Evolutionary conservation across 345 rosid genomes (phyloP), one percentile per base, ranked within the genome.

Genomic region (Balakata baccata): DNA sequence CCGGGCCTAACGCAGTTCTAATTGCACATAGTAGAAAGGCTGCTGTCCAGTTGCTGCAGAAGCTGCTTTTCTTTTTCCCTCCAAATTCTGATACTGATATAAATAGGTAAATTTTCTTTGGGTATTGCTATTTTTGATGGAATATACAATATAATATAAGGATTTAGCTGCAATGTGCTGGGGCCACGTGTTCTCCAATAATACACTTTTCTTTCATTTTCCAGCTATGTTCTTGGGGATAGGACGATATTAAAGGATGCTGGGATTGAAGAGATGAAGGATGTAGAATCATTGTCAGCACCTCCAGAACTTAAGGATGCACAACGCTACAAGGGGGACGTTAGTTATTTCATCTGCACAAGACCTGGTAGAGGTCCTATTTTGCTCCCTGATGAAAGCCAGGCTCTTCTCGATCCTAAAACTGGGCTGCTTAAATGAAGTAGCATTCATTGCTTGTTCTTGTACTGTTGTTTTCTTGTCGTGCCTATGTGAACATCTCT

Each of bases 1-100:
- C 98, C 69, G 98, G 98, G 77, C 98, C 98, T 2, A 94, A 92
- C 60, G 96, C 97, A 2, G 97, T 94, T 76, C 75, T 94, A 67
- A 85, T 94, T 49, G 94, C 97, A 54, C 87, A 64, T 14, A 78
- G 86, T 73, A 75, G 90, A 77, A 85, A 88, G 74, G 80, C 86
- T 64, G 97, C 98, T 56, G 73, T 86, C 66, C 84, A 86, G 77
- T 87, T 92, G 85, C 78, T 94, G 75, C 93, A 82, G 78, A 85
- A 87, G 84, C 85, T 94, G 77, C 97, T 92, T 52, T 92, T 81
- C 85, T 82, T 78, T 82, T 94, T 94, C 76, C 98, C 98, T 49
- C 98, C 98, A 8, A 84, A 78, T 29, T 50, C 91, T 74, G 91
- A 94, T 56, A 77, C 83, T 16, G 89, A 92, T 77, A 77, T 94